These are phyloP conservation scores for Pseudodiploospora longispora DNA, from an alignment of 2,329 filamentous ascomycete genomes.

Conservation along the genomic window DNA sequence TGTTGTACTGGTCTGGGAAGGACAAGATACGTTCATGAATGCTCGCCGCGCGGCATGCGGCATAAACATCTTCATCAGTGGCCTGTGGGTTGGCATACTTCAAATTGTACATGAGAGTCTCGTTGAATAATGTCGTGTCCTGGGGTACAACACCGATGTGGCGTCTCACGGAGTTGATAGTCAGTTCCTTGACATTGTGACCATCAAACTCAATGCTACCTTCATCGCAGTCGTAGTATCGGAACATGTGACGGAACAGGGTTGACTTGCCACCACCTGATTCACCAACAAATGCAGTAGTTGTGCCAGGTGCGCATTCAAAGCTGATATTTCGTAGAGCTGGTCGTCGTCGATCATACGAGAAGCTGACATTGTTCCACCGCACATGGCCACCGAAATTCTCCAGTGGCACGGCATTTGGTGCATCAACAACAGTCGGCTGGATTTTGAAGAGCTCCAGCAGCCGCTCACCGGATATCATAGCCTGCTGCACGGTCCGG, in stretches of 20 bases:
- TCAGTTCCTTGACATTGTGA: conserved; percentile 73
- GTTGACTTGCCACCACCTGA: conserved; percentile 97
- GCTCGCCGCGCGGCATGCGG: conserved; percentile 76
- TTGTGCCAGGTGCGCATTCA: conserved; percentile 79
- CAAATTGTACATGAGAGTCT: conserved; percentile 89
- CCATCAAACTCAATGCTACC: conserved; percentile 82
- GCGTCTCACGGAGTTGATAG: conserved; percentile 84
- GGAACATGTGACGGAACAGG: conserved; percentile 88
- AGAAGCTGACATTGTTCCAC: conserved; percentile 84
- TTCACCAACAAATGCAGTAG: conserved; percentile 91
- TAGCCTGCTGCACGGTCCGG: conserved; percentile 86
- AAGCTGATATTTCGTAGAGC: conserved; percentile 80
- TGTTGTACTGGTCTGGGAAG: conserved; percentile 82
- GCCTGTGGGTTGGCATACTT: conserved; percentile 78
- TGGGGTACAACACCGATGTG: conserved; percentile 96
- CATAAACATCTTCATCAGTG: conserved; percentile 72
- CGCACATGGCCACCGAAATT: conserved; percentile 72
- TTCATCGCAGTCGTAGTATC: conserved; percentile 81
- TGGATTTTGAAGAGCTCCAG: conserved; percentile 94
- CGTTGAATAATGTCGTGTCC: conserved; percentile 92
- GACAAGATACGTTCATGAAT: conserved; percentile 88
- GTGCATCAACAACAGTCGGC: conserved; percentile 78
- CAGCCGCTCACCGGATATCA: conserved; percentile 95
- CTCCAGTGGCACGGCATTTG: conserved; percentile 53
- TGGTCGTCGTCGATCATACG: conserved; percentile 79